A percentile compares a stretch with the other conserved stretches of the same genome.
phyloP scores from a whole-genome alignment of 805 yeast species.

The Barnettozyma salicaria region DNA sequence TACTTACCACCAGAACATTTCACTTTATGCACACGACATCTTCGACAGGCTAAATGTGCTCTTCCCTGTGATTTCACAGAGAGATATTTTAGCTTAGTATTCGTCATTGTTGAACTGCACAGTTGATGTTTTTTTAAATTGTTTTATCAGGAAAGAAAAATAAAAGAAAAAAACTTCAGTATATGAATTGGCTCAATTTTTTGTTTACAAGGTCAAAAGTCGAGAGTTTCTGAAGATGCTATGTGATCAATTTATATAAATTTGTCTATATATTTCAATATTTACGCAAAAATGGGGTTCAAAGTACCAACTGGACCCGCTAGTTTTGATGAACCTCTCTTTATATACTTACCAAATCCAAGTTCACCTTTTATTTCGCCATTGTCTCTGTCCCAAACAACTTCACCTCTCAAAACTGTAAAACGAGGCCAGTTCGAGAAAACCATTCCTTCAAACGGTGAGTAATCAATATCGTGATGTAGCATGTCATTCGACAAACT shows the following conservation, averaged over 20 bases:
- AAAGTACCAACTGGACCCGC: slow-evolving; percentile 22
- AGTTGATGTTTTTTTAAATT: too few species aligned
- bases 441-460: slow-evolving; percentile 35
- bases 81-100: slow-evolving; percentile 9
- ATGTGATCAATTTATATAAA: neutral
- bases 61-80: slow-evolving; percentile 20
- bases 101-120: too few species aligned
- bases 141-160: too few species aligned
- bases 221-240: too few species aligned
- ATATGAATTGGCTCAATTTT: too few species aligned
- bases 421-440: slow-evolving; percentile 43
- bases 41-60: slow-evolving; percentile 18
- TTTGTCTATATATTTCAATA: neutral
- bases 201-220: neutral
- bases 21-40: slow-evolving; percentile 22
- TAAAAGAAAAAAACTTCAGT: too few species aligned
- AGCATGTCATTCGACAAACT: slow-evolving; percentile 27
- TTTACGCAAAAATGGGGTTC: slow-evolving; percentile 19
- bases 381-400: slow-evolving; percentile 28
- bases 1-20: slow-evolving; percentile 23
- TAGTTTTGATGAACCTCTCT: slow-evolving; percentile 23
- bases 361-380: slow-evolving; percentile 19
- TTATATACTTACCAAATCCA: slow-evolving; percentile 25
- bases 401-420: slow-evolving; percentile 35
- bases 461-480: slow-evolving; percentile 34